A percentile compares a stretch with the other conserved stretches of the same genome.
Evolutionary conservation across 176 grass and related monocot species (phyloP).

Genomic region (Cymbopogon citratus): DNA sequence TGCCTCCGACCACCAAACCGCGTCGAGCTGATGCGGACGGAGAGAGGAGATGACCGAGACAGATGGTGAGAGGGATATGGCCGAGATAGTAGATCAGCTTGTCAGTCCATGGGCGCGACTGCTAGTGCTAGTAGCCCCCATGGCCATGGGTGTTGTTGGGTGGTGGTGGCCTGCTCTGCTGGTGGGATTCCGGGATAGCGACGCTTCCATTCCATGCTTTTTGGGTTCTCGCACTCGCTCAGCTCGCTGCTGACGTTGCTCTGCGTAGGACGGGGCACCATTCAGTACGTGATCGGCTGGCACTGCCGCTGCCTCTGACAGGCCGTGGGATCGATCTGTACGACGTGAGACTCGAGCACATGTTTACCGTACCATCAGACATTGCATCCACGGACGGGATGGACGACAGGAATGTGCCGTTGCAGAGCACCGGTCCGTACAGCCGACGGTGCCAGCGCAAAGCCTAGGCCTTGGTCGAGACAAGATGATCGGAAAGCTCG

Average conservation of each 20-base stretch:
- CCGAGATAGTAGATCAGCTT: conserved; percentile 12
- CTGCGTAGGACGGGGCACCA: conserved; percentile 13
- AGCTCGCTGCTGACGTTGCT: conserved; percentile 25
- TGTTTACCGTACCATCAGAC: not conserved
- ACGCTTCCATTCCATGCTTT: not conserved
- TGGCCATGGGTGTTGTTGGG: not conserved
- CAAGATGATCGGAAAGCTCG: not conserved
- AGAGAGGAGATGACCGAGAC: not conserved
- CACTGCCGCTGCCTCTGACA: not conserved
- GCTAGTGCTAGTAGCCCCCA: too few relatives aligned
- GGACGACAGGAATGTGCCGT: not conserved
- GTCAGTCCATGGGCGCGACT: too few relatives aligned
- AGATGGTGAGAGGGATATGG: not conserved
- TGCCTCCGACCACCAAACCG: conserved; percentile 45
- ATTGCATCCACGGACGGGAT: not conserved
- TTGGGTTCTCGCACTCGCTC: not conserved
- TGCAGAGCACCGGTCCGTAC: not conserved
- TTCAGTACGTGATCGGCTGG: not conserved
- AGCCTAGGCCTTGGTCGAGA: not conserved
- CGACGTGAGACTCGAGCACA: not conserved
- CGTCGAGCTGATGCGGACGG: conserved; percentile 23
- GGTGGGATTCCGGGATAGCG: conserved; percentile 13
- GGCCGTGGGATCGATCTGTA: conserved; percentile 1
- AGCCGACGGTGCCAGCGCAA: not conserved
- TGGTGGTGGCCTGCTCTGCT: not conserved